Evolutionary conservation across 768 basidiomycete species (phyloP), one percentile per base, ranked within the genome.

Genomic region (Gautieria morchelliformis): DNA sequence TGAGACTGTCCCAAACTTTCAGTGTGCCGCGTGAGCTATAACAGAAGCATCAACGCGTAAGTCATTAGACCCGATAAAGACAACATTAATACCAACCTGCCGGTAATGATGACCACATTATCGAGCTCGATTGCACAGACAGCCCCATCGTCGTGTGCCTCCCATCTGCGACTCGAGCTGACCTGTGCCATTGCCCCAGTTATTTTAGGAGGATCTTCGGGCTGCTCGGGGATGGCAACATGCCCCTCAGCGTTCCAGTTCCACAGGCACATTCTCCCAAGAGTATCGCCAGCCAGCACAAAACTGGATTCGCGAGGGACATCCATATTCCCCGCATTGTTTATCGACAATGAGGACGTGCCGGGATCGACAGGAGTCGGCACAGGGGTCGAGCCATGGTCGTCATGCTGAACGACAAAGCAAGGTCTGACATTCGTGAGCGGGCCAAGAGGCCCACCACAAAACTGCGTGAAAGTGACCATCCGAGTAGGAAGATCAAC

Each of bases 41-140:
- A 22, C 15, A 27, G 41, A 58, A 39, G 9, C 20, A 53, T 19
- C 45, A 37, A 32, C 5, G 41, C 39, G 15, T 15, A 52, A 22
- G 19, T 30, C 24, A 52, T 27, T 9, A 44, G 11, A 32, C 19
- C 5, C 17, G 10, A 5, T 15, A 37, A n/a, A n/a, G 52, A 35
- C 17, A 9, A 37, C 8, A 20, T 8, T 10, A 5, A 27, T 15
- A 39, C 60, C 17, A 49, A 62, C 61, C 61, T 64, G 30, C 89
- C 89, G 0, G 83, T 84, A 12, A 79, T 75, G 48, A 92, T 70
- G 15, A 81, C 72, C n/a, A 74, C 58, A 3, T 78, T 72, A 57
- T 80, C 83, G 76, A 84, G 80, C 1, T 79, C 74, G 19, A 92
- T 70, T 12, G 83, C 77, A 5, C 84, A 84, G 24, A 91, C 75